Base-by-base conservation (phyloP, 352 stramenopile species). In the Phytophthora lateralis region DNA sequence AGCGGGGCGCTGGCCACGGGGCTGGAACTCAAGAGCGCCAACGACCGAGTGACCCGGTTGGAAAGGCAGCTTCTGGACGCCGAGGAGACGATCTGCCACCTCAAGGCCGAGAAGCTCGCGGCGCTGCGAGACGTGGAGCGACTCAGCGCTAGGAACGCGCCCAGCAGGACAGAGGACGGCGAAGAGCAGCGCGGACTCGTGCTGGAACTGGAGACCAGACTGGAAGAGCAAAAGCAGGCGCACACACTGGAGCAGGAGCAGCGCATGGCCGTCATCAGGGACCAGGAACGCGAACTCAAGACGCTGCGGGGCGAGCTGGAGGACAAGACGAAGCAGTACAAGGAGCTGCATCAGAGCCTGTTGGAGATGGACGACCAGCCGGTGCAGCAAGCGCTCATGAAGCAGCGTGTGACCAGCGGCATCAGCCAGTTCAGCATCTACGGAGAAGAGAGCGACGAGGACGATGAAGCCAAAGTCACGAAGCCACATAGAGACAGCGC, bases 1-100 rank as follows among this genome's bases (percentile, higher is more conserved):
- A 57, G 24, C 6, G 56, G 9, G 3, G 18, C 30, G 9, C 17
- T 59, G 21, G 20, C 60, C 17, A 39, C 63, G 7, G 17, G 15
- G 0, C 38, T 84, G 44, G 79, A 91, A 63, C 72, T 91, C 2
- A 67, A 63, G 42, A 75, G 71, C 30, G 74, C 79, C 1, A 85
- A 93, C 44, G 80, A 90, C 44, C 73, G 75, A 9, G 60, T 91
- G 9, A 48, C 48, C 6, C 46, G 52, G 48, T 69, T 93, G 14
- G 76, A 89, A 49, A 45, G 59, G 20, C 75, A 83, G 55, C 67
- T 91, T 18, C 63, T 93, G 50, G 72, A 87, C 47, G 76, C 79
- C 6, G 84, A 93, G 44, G 82, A 93, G 57, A 78, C 76, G 4
- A 90, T 91, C 38, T 85, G 78, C 60, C 84, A 93, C 66, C 67